A percentile compares a stretch with the other conserved stretches of the same genome.
Evolutionary conservation across 257 asterid genomes (phyloP).

Genomic region (Nyctanthes arbortristis): DNA sequence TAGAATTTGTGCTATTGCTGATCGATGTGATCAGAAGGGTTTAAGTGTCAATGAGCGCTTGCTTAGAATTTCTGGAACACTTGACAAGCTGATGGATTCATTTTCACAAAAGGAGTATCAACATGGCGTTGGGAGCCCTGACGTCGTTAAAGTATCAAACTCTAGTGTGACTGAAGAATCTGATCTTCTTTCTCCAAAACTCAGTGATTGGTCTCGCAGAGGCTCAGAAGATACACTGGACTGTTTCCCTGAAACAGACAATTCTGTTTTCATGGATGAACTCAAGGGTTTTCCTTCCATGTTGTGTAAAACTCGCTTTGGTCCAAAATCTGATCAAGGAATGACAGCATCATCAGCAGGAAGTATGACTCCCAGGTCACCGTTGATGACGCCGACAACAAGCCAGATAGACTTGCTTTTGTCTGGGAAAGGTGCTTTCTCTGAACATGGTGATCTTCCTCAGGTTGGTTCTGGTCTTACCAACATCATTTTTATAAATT

Average conservation of each 20-base stretch:
- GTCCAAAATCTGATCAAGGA: conserved; percentile 97
- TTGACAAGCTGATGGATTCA: conserved; percentile 91
- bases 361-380: conserved; percentile 97
- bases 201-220: conserved; percentile 95
- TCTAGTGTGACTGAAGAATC: conserved; percentile 82
- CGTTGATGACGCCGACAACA: conserved; percentile 78
- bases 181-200: conserved; percentile 87
- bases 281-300: conserved; percentile 74
- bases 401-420: conserved; percentile 86
- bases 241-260: conserved; percentile 78
- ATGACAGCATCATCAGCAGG: conserved; percentile 98
- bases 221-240: conserved; percentile 98
- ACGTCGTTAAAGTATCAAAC: conserved; percentile 75
- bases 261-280: conserved; percentile 71
- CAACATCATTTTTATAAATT: conserved; percentile 8
- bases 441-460: conserved; percentile 92
- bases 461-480: conserved; percentile 59
- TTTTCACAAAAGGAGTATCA: conserved; percentile 69
- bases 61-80: conserved; percentile 74
- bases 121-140: conserved; percentile 65
- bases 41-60: conserved; percentile 88
- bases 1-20: conserved; percentile 92
- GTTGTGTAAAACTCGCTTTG: conserved; percentile 89
- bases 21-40: conserved; percentile 96
- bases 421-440: conserved; percentile 84